Evolutionary conservation across 164 flowering plant genomes (phyloP).

Genomic region (Nymphaea colorata): DNA sequence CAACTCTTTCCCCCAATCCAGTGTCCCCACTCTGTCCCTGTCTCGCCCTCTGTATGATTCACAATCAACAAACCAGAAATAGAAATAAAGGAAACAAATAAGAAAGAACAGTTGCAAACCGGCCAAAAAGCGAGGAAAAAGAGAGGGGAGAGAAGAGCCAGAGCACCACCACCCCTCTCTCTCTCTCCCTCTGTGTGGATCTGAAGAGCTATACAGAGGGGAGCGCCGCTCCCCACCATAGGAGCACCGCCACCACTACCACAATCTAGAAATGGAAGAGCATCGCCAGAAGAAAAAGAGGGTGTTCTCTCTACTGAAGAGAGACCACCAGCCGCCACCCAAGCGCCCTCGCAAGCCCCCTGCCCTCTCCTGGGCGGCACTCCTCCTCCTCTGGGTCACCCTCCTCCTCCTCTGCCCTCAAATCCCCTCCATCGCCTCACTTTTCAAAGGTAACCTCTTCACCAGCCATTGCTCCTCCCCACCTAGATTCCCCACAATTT

Average conservation of each 20-base stretch:
- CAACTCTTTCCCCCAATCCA: no score
- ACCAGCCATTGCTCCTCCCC: no score
- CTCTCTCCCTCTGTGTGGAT: background rate
- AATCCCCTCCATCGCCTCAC: background rate
- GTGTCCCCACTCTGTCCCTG: no score
- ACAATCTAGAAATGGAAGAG: background rate
- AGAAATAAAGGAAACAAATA: no score
- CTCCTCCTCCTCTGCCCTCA: background rate
- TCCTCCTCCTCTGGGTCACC: background rate
- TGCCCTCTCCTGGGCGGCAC: background rate
- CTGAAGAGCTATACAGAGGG: background rate
- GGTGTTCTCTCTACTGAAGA: background rate
- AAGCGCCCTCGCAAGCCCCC: background rate
- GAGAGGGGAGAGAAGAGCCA: no score
- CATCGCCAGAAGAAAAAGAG: background rate
- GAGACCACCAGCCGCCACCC: background rate
- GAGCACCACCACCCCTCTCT: background rate
- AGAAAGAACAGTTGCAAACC: no score
- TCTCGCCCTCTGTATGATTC: no score
- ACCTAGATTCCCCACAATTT: no score
- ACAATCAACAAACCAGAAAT: no score
- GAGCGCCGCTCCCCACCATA: background rate
- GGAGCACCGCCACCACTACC: no score
- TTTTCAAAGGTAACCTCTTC: background rate
- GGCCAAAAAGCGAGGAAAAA: no score